phyloP scores from a whole-genome alignment of 208 protist genomes.

The Crithidia sp. region DNA sequence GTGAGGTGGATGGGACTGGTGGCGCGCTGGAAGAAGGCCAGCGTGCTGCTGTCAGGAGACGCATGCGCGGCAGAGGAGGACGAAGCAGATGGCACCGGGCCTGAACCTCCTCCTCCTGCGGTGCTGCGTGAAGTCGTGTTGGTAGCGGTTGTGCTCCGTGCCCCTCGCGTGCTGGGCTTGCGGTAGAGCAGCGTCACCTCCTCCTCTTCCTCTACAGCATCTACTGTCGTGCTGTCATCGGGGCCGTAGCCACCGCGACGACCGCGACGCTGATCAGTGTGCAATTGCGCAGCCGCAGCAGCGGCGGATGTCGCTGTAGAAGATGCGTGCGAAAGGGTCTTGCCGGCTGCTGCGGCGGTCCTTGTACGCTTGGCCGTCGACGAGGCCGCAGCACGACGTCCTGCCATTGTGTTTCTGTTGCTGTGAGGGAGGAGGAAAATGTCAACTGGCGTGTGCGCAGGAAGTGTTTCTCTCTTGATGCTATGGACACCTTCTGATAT shows the following conservation, averaged over 20 bases:
- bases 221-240: not conserved
- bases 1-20: conserved; percentile 15
- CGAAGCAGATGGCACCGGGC: not conserved
- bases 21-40: conserved; percentile 17
- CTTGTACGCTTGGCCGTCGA: conserved; percentile 3
- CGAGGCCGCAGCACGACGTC: conserved; percentile 1
- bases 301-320: not conserved
- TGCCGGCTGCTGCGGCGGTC: not conserved
- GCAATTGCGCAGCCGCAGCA: not conserved
- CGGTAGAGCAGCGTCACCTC: conserved; percentile 45
- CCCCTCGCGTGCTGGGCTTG: conserved; percentile 16
- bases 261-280: not conserved
- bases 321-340: not conserved
- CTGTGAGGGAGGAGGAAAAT: not conserved
- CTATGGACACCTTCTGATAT: no score
- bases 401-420: not conserved
- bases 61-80: not conserved
- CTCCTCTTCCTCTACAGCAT: conserved; percentile 15
- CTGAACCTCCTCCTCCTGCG: no score
- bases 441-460: not conserved
- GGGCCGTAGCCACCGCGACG: not conserved
- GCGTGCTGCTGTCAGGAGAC: conserved; percentile 14
- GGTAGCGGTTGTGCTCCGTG: not conserved
- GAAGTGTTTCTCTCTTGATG: not conserved
- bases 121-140: no score